Evolutionary conservation across 768 basidiomycete genomes (phyloP).

Genomic region (Mycena maculata): DNA sequence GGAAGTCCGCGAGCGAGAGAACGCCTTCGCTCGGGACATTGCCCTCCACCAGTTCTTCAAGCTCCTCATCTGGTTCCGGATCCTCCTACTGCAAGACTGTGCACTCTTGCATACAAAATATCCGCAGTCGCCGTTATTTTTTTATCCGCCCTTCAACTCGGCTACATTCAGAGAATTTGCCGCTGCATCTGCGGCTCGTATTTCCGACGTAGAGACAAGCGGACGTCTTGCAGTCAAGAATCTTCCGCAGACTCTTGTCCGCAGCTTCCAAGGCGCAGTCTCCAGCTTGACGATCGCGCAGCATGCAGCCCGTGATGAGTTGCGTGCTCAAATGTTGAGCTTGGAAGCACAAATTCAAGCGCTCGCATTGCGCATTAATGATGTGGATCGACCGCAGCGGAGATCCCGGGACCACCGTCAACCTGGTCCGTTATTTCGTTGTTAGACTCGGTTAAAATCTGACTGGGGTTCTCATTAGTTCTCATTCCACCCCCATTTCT

Average conservation of each 20-base stretch:
- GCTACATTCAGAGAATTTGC: too few relatives aligned
- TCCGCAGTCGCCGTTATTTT: too few relatives aligned
- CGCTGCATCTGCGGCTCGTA: too few relatives aligned
- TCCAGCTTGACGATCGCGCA: constrained; percentile 1
- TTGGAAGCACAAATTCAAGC: background rate
- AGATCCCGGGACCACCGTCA: background rate
- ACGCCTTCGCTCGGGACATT: constrained; percentile 33
- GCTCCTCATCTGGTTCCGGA: constrained; percentile 38
- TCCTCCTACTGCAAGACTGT: constrained; percentile 47
- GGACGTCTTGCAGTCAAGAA: constrained; percentile 20
- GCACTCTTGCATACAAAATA: too few relatives aligned
- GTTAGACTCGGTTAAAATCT: background rate
- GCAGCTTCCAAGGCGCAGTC: constrained; percentile 11
- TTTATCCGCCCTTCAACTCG: too few relatives aligned
- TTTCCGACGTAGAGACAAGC: too few relatives aligned
- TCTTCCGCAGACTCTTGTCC: constrained; percentile 32
- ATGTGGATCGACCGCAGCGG: background rate
- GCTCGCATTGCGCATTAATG: background rate
- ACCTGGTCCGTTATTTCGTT: background rate
- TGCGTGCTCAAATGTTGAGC: background rate
- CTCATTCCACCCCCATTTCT: background rate
- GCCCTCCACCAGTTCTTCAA: constrained; percentile 42
- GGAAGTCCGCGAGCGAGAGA: background rate
- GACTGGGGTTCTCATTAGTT: background rate
- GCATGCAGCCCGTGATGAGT: background rate